Evolutionary conservation across 1,284 basidiomycete genomes (phyloP), one percentile per base, ranked within the genome.

Genomic region (Jaminaea rosea): DNA sequence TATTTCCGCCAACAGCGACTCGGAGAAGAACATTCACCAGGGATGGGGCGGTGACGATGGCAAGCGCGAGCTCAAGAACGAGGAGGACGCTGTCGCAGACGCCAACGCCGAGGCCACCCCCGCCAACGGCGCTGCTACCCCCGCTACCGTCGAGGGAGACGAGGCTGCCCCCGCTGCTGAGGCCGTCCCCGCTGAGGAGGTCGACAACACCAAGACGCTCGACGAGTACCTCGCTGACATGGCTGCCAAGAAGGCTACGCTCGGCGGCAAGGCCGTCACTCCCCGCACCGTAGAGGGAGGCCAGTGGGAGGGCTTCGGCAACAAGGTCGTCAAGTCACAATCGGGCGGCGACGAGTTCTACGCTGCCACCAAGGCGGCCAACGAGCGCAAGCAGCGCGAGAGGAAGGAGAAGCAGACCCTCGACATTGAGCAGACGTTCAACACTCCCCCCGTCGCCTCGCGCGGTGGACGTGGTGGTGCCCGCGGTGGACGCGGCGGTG

Each of bases 31-130:
- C 79, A 77, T 91, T 64, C 84, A 87, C 75, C 86, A 89, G 75
- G 85, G 84, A 60, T 94, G 89, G 89, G 89, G 89, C 60, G 87
- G 85, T 55, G 86, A 88, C 65, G 87, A 91, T 68, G 87, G 84
- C 67, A 79, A 79, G 62, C 75, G 83, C 34, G 88, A 89, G 75
- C 79, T 85, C 68, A 84, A 85, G 76, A 80, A 79, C 42, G 90
- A 93, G 76, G 78, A 84, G 67, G 82, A 80, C 54, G 86, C 83
- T 60, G 55, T 59, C 49, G 65, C 62, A 29, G 69, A 72, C 51
- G 69, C 69, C 45, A 46, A 62, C 45, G 69, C 65, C 39, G 73
- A 67, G 47, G 70, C 64, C 46, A 56, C 52, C 23, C 49, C 55
- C 46, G 63, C 52, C 34, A 53, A 50, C 41, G 75, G 77, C 50